Base-by-base conservation (phyloP, 768 basidiomycete species). In the Podaxis sp. region DNA sequence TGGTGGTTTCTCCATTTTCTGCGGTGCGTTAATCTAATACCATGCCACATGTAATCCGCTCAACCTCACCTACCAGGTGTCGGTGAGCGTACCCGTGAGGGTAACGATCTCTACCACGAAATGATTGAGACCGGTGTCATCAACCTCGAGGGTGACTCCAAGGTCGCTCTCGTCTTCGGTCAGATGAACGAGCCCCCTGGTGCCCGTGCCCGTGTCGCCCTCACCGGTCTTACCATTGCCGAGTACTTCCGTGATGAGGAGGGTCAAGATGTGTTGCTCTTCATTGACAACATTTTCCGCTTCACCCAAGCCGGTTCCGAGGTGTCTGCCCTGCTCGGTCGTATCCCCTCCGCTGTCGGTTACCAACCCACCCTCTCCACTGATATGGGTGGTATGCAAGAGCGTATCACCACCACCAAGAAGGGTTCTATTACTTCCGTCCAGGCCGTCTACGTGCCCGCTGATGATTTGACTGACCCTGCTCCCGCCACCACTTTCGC, bases 241-340 rank as follows among this genome's bases (percentile, higher is more conserved):
- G 97, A 99, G 82, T 99, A 99, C 84, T 99, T 99, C 97, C 96
- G 97, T 89, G 97, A 99, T 72, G 96, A 99, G 83, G 96, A 99
- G 82, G 97, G 97, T 67, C 97, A 99, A 80, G 97, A 99, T 78
- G 97, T 99, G 84, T 86, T 99, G 76, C 89, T 99, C 75, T 99
- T 99, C 87, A 99, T 99, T 76, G 97, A 99, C 92, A 99, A 99
- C 88, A 99, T 99, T 81, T 99, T 99, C 97, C 96, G 97, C 76
- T 99, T 99, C 93, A 99, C 97, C 70, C 97, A 99, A 79, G 97
- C 97, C 73, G 97, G 97, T 89, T 99, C 97, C 67, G 97, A 99
- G 77, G 97, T 99, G 84, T 99, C 97, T 81, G 97, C 97, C 67
- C 80, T 99, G 71, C 92, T 99, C 69, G 97, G 97, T 86, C 97